Conservation (phyloP, 495 filamentous ascomycete species). For the Talaromyces wortmannii region DNA sequence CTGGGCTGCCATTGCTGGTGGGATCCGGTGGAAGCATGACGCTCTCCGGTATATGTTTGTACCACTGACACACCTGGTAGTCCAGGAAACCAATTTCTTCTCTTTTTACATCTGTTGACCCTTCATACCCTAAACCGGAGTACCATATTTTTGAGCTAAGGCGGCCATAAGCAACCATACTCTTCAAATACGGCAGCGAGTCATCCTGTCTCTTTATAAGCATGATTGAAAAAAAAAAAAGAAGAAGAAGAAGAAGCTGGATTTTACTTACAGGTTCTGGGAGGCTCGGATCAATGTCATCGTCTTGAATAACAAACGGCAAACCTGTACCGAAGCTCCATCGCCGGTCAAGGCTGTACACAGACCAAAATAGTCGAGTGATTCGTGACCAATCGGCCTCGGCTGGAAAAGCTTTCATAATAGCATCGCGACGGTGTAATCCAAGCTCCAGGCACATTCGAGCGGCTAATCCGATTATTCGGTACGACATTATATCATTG, state of each 20-base stretch:
- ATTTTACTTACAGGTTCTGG: constrained; percentile 61
- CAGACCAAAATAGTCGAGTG: constrained; percentile 69
- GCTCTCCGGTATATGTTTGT: constrained; percentile 51
- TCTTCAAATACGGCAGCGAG: constrained; percentile 59
- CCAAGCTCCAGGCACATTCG: constrained; percentile 76
- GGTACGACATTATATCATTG: constrained; percentile 74
- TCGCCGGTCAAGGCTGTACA: constrained; percentile 71
- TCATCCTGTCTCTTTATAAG: constrained; percentile 43
- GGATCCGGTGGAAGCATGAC: constrained; percentile 54
- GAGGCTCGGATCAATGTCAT: constrained; percentile 72
- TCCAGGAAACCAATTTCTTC: constrained; percentile 72
- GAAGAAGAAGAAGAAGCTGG: neutral
- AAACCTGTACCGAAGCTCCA: constrained; percentile 80
- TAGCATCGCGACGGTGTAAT: constrained; percentile 66
- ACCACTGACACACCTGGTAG: constrained; percentile 73
- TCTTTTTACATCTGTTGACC: constrained; percentile 44
- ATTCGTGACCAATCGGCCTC: constrained; percentile 53
- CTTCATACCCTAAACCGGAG: constrained; percentile 44
- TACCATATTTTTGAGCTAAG: constrained; percentile 77
- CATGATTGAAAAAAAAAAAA: neutral
- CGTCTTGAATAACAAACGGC: constrained; percentile 75
- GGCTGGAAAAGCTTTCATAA: constrained; percentile 56
- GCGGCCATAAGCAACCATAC: constrained; percentile 71
- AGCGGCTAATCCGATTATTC: constrained; percentile 67
- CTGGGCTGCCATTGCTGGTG: constrained; percentile 30